Conservation (phyloP, 441 rosid species). For the Arabidopsis lyrata region DNA sequence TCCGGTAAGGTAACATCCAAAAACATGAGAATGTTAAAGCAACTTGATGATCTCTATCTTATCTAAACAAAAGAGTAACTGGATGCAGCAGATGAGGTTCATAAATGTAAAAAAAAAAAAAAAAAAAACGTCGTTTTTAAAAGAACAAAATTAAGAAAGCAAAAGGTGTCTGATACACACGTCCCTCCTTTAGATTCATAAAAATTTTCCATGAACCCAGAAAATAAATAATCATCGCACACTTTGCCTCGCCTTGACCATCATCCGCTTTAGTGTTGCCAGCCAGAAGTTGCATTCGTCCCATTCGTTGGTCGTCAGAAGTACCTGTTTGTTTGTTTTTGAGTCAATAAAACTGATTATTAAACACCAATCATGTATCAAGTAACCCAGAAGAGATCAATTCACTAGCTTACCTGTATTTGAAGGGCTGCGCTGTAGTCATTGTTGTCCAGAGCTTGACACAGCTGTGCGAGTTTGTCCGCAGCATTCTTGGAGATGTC, state of each 20-base stretch:
- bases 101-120: background rate
- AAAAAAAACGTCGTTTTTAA: conserved; percentile 7
- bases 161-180: conserved; percentile 36
- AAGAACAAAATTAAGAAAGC: conserved; percentile 31
- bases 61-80: conserved; percentile 21
- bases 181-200: conserved; percentile 40
- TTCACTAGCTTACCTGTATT: conserved; percentile 70
- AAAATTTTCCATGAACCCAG: background rate
- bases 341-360: background rate
- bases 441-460: conserved; percentile 88
- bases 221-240: conserved; percentile 53
- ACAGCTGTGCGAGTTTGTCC: conserved; percentile 86
- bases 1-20: conserved; percentile 26
- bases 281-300: conserved; percentile 99
- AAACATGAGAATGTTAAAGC: conserved; percentile 29
- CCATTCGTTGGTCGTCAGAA: conserved; percentile 95
- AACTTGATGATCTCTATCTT: conserved; percentile 29
- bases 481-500: conserved; percentile 95
- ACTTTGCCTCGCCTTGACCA: conserved; percentile 78
- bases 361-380: background rate
- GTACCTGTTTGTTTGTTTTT: conserved; percentile 57
- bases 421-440: conserved; percentile 85
- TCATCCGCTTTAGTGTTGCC: conserved; percentile 91
- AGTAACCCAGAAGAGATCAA: background rate
- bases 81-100: conserved; percentile 24